Conservation (phyloP, 1,139 yeast genomes). For the Kurtzmaniella quercitrusa region DNA sequence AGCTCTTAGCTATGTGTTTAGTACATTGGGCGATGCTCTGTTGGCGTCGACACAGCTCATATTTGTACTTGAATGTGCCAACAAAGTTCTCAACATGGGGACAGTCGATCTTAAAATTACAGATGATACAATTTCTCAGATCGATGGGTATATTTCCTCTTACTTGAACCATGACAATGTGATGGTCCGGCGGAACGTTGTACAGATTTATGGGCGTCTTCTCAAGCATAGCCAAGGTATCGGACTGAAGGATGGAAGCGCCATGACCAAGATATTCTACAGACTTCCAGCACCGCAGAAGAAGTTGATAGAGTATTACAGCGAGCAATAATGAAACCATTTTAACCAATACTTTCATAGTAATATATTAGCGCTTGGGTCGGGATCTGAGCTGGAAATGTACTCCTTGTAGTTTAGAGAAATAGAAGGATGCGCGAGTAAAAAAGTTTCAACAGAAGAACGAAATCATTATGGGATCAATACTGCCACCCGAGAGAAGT, state of each 20-base stretch:
- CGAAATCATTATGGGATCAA: no score
- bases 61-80: conserved; percentile 21
- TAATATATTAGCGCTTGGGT: no score
- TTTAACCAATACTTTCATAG: no score
- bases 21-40: conserved; percentile 9
- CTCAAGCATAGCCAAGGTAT: conserved; percentile 17
- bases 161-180: conserved; percentile 29
- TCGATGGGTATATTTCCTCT: conserved; percentile 25
- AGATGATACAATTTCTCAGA: conserved; percentile 18
- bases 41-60: conserved; percentile 5
- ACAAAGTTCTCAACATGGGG: conserved; percentile 18
- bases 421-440: no score
- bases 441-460: no score
- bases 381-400: no score
- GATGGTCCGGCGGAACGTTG: conserved; percentile 36
- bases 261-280: conserved; percentile 20
- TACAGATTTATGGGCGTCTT: conserved; percentile 38
- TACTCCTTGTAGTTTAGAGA: no score
- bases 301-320: conserved; percentile 35
- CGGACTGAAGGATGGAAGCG: conserved; percentile 12
- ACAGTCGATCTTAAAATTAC: conserved; percentile 17
- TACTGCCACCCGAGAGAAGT: no score
- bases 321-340: conserved; percentile 12
- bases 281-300: conserved; percentile 29
- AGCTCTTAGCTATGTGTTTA: conserved; percentile 13